Evolutionary conservation across 345 rosid genomes (phyloP).

Genomic region (Garcia nutans): DNA sequence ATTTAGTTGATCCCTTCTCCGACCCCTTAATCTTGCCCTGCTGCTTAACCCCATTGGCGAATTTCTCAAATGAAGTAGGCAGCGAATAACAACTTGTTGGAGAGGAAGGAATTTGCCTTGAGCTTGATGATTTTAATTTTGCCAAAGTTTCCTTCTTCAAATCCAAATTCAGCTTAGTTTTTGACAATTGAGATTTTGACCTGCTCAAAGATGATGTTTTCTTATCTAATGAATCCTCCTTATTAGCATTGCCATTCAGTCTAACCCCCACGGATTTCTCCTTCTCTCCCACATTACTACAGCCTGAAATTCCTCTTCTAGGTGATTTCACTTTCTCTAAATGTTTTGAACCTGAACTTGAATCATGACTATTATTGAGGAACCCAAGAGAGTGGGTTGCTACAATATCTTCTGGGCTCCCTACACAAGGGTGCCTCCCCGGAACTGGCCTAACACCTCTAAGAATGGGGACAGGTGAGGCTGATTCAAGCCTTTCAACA

Average conservation of each 20-base stretch:
- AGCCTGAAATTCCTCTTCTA: constrained; percentile 29
- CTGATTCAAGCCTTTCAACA: constrained; percentile 85
- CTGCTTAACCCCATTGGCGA: constrained; percentile 71
- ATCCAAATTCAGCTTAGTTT: constrained; percentile 48
- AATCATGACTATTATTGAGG: constrained; percentile 43
- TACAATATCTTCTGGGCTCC: constrained; percentile 93
- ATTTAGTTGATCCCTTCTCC: constrained; percentile 53
- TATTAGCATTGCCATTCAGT: constrained; percentile 44
- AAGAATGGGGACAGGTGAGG: constrained; percentile 90
- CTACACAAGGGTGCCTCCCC: constrained; percentile 92
- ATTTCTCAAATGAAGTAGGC: constrained; percentile 84
- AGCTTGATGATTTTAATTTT: constrained; percentile 56
- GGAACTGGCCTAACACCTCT: constrained; percentile 95
- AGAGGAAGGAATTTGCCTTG: constrained; percentile 80
- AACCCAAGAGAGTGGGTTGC: constrained; percentile 78
- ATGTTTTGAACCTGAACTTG: constrained; percentile 42
- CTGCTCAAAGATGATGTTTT: constrained; percentile 38
- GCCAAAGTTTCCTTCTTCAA: constrained; percentile 55
- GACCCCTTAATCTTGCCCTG: constrained; percentile 57
- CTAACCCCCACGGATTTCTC: constrained; percentile 48
- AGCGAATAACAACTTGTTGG: constrained; percentile 86
- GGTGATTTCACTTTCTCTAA: constrained; percentile 48
- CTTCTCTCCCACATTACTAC: constrained; percentile 38
- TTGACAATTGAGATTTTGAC: constrained; percentile 57
- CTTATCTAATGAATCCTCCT: constrained; percentile 48